Evolutionary conservation across 2,329 filamentous ascomycete species (phyloP), one percentile per base, ranked within the genome.

Genomic region (Colletotrichum destructivum): DNA sequence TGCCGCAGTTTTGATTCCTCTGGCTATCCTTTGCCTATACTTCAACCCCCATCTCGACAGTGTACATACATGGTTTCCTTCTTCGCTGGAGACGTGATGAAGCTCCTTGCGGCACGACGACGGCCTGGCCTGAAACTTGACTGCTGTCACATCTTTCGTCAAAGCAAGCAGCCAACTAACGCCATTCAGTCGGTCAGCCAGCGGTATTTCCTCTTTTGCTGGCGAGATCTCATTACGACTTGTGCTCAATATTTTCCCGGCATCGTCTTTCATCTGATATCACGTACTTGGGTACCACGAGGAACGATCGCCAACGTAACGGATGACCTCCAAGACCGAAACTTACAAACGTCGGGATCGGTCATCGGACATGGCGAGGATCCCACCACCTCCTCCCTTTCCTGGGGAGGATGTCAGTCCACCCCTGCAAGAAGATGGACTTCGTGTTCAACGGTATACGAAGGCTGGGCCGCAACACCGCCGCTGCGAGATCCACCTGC

Each of bases 391-490:
- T 71, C 66, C 63, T 51, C 65, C 21, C 59, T 42, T 52, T 52
- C 57, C 47, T 56, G 56, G 57, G 44, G 47, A 52, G 66, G 55
- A 63, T 63, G 35, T 51, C 47, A 40, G 52, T 38, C 54, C 35
- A 59, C 47, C 66, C 65, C 47, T 72, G 69, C 55, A 64, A 55
- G 18, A 38, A 59, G 31, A 23, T 60, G 55, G 66, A 46, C 55
- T 72, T 71, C 70, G 61, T 71, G 70, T 72, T 57, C 70, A 66
- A 60, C 56, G 52, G 61, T 71, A 66, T 71, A 71, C 70, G 61
- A 69, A 63, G 69, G 68, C 68, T 71, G 64, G 64, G 64, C 57
- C 44, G 59, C 59, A 63, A 55, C 52, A 52, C 21, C 57, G 26
- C 23, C 21, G 49, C 66, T 51, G 42, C 56, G 31, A 66, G 70